Base-by-base conservation (phyloP, 1,284 basidiomycete genomes). In the Sanghuangporus weigelae region DNA sequence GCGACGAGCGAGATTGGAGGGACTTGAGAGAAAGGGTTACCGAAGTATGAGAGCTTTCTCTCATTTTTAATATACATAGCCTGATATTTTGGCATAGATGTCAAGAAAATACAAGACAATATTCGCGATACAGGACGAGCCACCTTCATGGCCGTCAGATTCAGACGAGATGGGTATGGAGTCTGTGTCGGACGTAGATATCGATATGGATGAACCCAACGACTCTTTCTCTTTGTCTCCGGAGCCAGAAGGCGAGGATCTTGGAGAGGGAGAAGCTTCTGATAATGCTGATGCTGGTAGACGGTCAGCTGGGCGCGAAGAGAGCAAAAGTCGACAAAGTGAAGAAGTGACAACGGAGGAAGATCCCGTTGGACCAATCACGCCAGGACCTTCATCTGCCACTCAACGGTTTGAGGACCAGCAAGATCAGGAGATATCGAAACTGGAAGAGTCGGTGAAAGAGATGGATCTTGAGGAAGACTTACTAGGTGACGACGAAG, bases 101-200 rank as follows among this genome's bases (percentile, higher is more conserved):
- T 73, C 74, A 60, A 73, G 87, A 78, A 84, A 88, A 44, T 87
- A 90, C 58, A 85, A 87, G 69, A 81, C 87, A 59, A 91, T 94
- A 58, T 92, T 96, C 67, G 85, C 87, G 0, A 82, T 96, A 4
- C 90, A 92, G 66, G 92, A 95, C 58, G 93, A 95, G 69, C 90
- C 88, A 2, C 93, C 93, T 1, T 81, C 81, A 10, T 96, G 93
- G 92, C 86, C 81, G 62, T 86, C 79, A 10, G 84, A 89, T 71
- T 84, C 81, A 8, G 90, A 93, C 64, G 87, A 89, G 66, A 85
- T 90, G 75, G 91, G 89, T 0, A 78, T 95, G 42, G 92, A 92
- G 72, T 90, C 86, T 11, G 84, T 92, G 26, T 91, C 88, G 3
- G 90, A 92, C 70, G 87, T 87, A 1, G 88, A 88, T 56, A 74